phyloP scores from a whole-genome alignment of 192 early-diverging fungal species.

The Martensiomyces pterosporus region DNA sequence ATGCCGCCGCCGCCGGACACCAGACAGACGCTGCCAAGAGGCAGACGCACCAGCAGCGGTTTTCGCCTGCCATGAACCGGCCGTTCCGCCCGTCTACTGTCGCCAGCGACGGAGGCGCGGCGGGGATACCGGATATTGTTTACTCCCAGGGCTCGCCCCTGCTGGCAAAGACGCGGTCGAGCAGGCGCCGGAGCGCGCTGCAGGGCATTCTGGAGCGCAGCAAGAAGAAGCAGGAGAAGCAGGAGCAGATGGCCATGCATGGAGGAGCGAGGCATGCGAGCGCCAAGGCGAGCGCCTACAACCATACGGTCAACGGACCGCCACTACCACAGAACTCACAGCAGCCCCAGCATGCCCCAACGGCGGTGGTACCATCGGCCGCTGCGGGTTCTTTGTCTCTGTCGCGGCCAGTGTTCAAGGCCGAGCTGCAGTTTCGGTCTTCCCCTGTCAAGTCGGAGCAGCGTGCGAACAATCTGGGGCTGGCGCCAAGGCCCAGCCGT shows the following conservation, averaged over 20 bases:
- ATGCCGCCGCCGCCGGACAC: background rate
- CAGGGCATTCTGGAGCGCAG: constrained; percentile 44
- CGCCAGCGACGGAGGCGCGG: constrained; percentile 24
- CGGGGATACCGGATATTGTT: constrained; percentile 22
- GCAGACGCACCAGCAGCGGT: constrained; percentile 38
- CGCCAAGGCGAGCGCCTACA: no score
- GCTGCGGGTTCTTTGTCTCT: no score
- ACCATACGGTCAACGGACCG: no score
- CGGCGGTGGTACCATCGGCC: no score
- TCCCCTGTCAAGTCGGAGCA: constrained; percentile 5
- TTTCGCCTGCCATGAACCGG: constrained; percentile 47
- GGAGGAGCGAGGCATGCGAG: no score
- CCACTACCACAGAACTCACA: no score
- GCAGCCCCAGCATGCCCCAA: no score
- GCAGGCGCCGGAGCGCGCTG: constrained; percentile 43
- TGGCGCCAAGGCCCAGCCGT: constrained; percentile 16
- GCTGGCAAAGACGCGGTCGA: constrained; percentile 23
- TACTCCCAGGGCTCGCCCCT: constrained; percentile 26
- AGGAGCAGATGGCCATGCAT: constrained; percentile 6
- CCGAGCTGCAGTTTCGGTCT: constrained; percentile 41
- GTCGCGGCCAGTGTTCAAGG: constrained; percentile 38
- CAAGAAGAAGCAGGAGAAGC: constrained; percentile 24
- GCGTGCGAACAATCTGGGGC: constrained; percentile 2
- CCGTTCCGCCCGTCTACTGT: constrained; percentile 40
- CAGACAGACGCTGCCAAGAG: background rate